Evolutionary conservation across 768 basidiomycete genomes (phyloP), one percentile per base, ranked within the genome.

Genomic region (Panaeolus cyanescens): DNA sequence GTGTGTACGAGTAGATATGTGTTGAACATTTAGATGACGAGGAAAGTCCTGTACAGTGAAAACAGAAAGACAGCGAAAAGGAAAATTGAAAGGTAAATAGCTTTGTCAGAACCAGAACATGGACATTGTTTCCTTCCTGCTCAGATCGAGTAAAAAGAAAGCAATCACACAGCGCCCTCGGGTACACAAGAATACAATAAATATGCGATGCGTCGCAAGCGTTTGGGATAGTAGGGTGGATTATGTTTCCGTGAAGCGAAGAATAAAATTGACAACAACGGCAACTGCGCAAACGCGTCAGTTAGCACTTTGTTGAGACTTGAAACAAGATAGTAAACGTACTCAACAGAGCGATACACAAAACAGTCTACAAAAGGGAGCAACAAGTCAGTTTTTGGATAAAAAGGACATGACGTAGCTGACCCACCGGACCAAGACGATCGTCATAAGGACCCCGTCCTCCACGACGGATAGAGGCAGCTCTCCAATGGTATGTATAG

Each of bases 381-480:
- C 55, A 33, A 50, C 61, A 33, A 54, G 54, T 55, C 20, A 64
- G 40, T 58, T 30, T 39, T 58, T 36, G 45, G 56, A 28, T 33
- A 56, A 45, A 57, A 30, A 54, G 54, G 22, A 36, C 56, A 64
- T 40, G 60, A 65, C 54, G 56, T 53, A 45, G 33, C 37, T 55
- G 37, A 88, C 95, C 76, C 71, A 97, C 95, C 33, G 96, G 96
- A 32, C 96, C 96, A 55, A 97, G 74, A 59, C 97, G 85, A 75
- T 99, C 97, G 69, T 99, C 97, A 73, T 99, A 99, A 6, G 96
- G 96, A 7, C 95, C 96, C 60, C 92, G 85, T 9, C 95, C 94
- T 53, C 96, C 93, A 33, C 86, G 81, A 55, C 96, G 88, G 70
- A 99, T 99, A 25, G 95, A 92, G 28, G 87, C 85, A 6, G 96